Percentiles rank a stretch among this genome's conserved stretches.
Conservation (phyloP, 352 stramenopile genomes). For the Phytophthora brassicae region DNA sequence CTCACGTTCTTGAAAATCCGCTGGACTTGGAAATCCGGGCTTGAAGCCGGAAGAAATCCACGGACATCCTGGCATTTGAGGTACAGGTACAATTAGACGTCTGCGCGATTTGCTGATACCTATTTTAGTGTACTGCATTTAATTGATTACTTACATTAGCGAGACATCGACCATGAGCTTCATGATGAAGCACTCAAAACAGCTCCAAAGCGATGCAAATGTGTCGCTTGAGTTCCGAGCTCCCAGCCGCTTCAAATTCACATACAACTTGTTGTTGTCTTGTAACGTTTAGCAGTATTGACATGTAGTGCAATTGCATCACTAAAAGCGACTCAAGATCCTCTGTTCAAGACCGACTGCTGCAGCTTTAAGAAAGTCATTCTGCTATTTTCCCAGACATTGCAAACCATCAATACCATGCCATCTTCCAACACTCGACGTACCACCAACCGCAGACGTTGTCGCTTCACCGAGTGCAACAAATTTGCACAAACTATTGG, state of each 20-base stretch:
- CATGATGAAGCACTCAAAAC: slow-evolving; percentile 5
- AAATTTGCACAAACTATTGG: slow-evolving; percentile 82
- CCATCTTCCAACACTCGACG: slow-evolving; percentile 33
- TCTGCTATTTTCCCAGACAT: slow-evolving; percentile 22
- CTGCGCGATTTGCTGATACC: slow-evolving; percentile 24
- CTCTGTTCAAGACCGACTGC: slow-evolving; percentile 4
- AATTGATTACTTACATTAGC: no score
- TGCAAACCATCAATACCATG: slow-evolving; percentile 24
- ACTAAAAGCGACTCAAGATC: not conserved
- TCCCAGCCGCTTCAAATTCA: slow-evolving; percentile 27
- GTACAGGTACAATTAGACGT: slow-evolving; percentile 25
- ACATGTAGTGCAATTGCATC: slow-evolving; percentile 7
- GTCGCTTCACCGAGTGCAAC: slow-evolving; percentile 61
- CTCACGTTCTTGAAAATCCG: slow-evolving; percentile 23
- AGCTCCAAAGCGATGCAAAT: slow-evolving; percentile 10
- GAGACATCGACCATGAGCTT: no score
- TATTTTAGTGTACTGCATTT: no score
- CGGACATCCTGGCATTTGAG: slow-evolving; percentile 15
- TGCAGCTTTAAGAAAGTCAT: slow-evolving; percentile 10
- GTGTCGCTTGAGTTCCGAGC: slow-evolving; percentile 10
- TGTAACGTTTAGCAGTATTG: slow-evolving; percentile 9
- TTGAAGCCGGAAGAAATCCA: slow-evolving; percentile 13
- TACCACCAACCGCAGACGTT: slow-evolving; percentile 63
- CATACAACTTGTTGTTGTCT: slow-evolving; percentile 28
- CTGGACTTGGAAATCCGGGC: slow-evolving; percentile 16